Evolutionary conservation across 2,329 filamentous ascomycete genomes (phyloP).

Genomic region (Chaetomium sp.): DNA sequence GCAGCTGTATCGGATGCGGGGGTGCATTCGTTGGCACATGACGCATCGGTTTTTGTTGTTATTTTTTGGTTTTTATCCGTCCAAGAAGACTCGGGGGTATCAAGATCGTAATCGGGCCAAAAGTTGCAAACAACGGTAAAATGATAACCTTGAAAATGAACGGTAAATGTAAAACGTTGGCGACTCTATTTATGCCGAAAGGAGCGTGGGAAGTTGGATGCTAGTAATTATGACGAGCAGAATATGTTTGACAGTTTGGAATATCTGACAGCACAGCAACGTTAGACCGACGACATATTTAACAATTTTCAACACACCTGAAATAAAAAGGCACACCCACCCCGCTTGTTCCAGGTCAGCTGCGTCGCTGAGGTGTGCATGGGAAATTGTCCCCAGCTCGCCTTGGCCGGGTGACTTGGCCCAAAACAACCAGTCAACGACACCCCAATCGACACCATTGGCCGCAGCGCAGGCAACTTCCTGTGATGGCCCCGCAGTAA

Average conservation of each 20-base stretch:
- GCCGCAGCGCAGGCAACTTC: not conserved
- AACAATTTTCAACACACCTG: no score
- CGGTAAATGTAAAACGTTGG: no score
- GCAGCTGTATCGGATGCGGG: not conserved
- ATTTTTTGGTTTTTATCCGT: not conserved
- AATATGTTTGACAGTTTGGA: no score
- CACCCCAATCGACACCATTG: not conserved
- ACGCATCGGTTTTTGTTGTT: not conserved
- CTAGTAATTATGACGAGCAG: no score
- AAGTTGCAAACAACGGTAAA: not conserved
- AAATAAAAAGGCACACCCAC: no score
- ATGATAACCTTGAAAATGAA: no score
- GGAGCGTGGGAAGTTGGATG: no score
- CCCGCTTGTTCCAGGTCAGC: no score
- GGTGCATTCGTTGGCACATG: slow-evolving; percentile 1
- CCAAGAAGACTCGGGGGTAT: not conserved
- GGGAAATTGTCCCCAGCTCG: not conserved
- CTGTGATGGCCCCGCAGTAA: not conserved
- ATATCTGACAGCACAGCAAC: no score
- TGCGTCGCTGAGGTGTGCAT: not conserved
- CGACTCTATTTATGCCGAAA: no score
- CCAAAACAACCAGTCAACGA: not conserved
- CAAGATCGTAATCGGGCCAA: not conserved
- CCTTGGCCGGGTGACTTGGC: not conserved
- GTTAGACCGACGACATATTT: no score